Evolutionary conservation across 78 protist species (phyloP), one percentile per base, ranked within the genome.

Genomic region (Pelomyxa schiedti): DNA sequence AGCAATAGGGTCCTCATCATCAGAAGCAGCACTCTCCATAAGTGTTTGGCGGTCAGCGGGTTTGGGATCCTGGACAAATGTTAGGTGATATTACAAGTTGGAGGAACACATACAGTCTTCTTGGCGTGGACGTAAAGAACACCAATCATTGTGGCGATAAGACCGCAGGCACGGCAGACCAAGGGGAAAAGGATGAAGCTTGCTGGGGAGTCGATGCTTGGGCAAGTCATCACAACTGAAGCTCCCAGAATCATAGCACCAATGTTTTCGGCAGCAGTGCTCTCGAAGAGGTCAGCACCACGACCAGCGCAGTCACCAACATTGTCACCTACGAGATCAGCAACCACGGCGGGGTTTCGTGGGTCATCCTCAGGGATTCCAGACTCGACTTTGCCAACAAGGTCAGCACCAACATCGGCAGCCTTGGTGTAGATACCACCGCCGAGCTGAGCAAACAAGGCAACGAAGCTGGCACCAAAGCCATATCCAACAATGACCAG

Each of bases 381-480:
- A n/a, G 8, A 28, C 42, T 79, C 86, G 67, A 86, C 69, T 74
- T 90, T 90, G n/a, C 94, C 94, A n/a, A 75, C 74, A 38, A 90
- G 1, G 66, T 90, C 94, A 6, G 91, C 88, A 5, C 94, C 94
- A 4, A 90, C 91, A 42, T 90, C 94, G 0, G 94, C 94, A 0
- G 91, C 94, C 81, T 90, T 90, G 16, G 94, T 90, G 78, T 81
- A 90, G 77, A 86, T 90, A 3, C 94, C 94, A 16, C 94, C 94
- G 26, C 88, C 90, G 41, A 86, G 41, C 76, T 84, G 94, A 75
- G 77, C 67, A 77, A 90, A 90, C 39, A 90, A 84, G 4, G 94
- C 94, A 9, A 87, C 87, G 75, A 84, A 86, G n/a, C 89, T 82
- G 26, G 90, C 89, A 9, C 94, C 94, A 53, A 90, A 86, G 1